Percentiles rank a stretch among this genome's conserved stretches.
These are phyloP conservation scores for Colletotrichum truncatum DNA, from an alignment of 2,329 filamentous ascomycete species.

Conservation along the genomic window DNA sequence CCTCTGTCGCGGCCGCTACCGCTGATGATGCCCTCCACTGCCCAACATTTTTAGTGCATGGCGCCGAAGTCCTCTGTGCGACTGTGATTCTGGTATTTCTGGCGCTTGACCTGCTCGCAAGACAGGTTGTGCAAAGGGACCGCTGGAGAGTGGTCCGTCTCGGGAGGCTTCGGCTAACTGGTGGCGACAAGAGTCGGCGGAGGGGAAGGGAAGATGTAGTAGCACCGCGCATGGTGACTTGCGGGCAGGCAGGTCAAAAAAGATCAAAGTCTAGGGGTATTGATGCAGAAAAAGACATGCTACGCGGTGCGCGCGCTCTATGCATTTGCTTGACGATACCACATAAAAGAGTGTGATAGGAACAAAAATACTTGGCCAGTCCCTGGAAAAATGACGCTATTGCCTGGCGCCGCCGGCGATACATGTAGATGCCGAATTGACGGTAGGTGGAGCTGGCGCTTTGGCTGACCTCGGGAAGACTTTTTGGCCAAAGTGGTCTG, in stretches of 20 bases:
- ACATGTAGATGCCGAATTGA: constrained; percentile 25
- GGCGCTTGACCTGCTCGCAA: neutral
- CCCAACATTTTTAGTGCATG: neutral
- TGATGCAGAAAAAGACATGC: constrained; percentile 9
- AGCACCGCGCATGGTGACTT: constrained; percentile 18
- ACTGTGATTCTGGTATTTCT: neutral
- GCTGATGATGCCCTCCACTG: constrained; percentile 26
- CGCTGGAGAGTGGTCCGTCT: neutral
- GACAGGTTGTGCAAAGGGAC: constrained; percentile 9
- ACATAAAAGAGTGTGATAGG: neutral
- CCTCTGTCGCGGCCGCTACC: constrained; percentile 19
- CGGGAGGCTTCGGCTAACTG: constrained; percentile 8
- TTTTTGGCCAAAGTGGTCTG: neutral
- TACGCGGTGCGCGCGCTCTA: constrained; percentile 24
- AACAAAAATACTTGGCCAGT: constrained; percentile 11
- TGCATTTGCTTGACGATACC: neutral
- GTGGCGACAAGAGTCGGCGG: constrained; percentile 10
- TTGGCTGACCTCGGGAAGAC: constrained; percentile 13
- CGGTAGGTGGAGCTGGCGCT: constrained; percentile 4
- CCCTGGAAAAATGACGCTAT: constrained; percentile 26
- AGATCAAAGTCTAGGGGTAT: constrained; percentile 15
- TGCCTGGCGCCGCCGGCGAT: constrained; percentile 23
- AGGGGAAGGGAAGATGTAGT: constrained; percentile 8
- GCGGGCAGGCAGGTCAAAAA: neutral
- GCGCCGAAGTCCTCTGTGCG: neutral